A percentile compares a stretch with the other conserved stretches of the same genome.
Evolutionary conservation across 768 basidiomycete genomes (phyloP).

Genomic region (Lyophyllum shimeji): DNA sequence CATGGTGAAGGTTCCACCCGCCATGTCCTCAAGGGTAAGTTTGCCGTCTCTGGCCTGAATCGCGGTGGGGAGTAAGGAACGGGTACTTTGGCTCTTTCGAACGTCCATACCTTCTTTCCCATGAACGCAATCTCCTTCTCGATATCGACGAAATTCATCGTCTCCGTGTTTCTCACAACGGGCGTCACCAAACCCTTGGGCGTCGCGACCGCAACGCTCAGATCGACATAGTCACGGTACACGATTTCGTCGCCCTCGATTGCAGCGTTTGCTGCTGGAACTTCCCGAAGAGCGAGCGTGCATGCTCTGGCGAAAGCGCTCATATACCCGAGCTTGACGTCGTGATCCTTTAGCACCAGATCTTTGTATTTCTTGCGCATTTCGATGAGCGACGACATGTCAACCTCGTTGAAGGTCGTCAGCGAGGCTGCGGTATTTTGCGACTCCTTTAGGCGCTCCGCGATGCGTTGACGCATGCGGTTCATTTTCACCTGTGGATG

Average conservation of each 20-base stretch:
- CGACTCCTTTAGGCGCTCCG: constrained; percentile 96
- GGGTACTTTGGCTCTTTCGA: neutral
- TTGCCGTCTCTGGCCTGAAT: constrained; percentile 83
- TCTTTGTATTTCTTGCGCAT: constrained; percentile 97
- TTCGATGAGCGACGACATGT: constrained; percentile 94
- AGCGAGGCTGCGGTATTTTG: constrained; percentile 96
- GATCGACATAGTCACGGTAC: constrained; percentile 88
- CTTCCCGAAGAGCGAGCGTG: constrained; percentile 81
- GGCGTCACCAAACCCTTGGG: constrained; percentile 98
- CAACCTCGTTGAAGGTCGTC: constrained; percentile 99
- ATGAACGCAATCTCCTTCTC: constrained; percentile 90
- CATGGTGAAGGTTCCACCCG: constrained; percentile 99
- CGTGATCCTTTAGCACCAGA: constrained; percentile 82
- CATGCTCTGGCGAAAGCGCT: constrained; percentile 92
- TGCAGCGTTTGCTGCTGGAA: constrained; percentile 90
- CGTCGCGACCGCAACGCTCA: constrained; percentile 95
- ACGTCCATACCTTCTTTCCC: constrained; percentile 73
- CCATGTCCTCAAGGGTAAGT: constrained; percentile 96
- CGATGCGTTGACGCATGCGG: constrained; percentile 96
- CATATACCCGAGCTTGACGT: constrained; percentile 98
- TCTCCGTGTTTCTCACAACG: constrained; percentile 88
- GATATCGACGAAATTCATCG: constrained; percentile 84
- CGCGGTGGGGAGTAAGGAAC: neutral
- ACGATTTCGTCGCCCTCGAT: constrained; percentile 95
- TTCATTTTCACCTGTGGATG: constrained; percentile 90